phyloP scores from a whole-genome alignment of 1,139 yeast genomes.

The Saccharomyces hybrid region DNA sequence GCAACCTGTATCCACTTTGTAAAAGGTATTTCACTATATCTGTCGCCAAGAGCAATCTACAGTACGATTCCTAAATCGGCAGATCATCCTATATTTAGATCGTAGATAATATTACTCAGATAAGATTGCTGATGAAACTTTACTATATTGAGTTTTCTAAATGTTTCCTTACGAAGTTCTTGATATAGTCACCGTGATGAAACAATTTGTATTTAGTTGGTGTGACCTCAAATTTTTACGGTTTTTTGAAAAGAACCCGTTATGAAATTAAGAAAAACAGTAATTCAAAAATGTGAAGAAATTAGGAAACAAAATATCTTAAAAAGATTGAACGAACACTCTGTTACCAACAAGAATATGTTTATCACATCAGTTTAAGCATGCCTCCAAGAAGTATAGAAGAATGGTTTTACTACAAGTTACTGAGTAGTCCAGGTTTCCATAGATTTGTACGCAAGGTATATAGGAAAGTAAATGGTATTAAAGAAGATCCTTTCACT shows the following conservation, averaged over 20 bases:
- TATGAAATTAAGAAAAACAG: neutral
- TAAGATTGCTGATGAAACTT: too few relatives aligned
- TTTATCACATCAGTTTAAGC: constrained; percentile 2
- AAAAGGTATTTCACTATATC: neutral
- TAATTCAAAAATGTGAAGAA: neutral
- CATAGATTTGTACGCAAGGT: constrained; percentile 60
- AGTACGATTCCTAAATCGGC: neutral
- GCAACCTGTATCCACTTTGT: neutral
- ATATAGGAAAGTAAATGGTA: constrained; percentile 59
- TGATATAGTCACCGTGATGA: too few relatives aligned
- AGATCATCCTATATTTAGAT: neutral
- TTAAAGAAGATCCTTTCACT: constrained; percentile 32
- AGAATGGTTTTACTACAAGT: constrained; percentile 41
- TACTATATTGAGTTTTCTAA: too few relatives aligned
- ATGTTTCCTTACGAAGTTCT: neutral
- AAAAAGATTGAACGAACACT: neutral
- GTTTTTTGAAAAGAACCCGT: too few relatives aligned
- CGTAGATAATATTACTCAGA: neutral
- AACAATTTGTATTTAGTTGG: neutral
- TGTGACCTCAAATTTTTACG: neutral
- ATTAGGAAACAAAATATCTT: neutral
- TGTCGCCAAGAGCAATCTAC: neutral
- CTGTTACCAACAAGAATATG: constrained; percentile 8
- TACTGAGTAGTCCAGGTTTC: constrained; percentile 56
- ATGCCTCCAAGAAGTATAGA: constrained; percentile 38